Conservation (phyloP, 495 filamentous ascomycete genomes). For the Lophiostoma macrostomum region DNA sequence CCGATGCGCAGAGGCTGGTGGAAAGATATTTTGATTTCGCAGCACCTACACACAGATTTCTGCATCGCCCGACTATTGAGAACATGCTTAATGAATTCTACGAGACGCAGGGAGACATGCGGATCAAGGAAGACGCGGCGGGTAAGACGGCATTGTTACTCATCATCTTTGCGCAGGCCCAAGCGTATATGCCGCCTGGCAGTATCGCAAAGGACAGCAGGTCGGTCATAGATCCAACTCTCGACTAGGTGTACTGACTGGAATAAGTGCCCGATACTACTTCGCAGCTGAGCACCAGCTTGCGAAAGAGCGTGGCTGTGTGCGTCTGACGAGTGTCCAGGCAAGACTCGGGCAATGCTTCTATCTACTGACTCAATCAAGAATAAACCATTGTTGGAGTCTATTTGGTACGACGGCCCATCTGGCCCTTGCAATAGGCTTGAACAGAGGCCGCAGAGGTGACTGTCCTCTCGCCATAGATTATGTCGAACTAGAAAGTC, state of each 20-base stretch:
- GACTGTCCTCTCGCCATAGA: slow-evolving; percentile 13
- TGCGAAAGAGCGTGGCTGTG: slow-evolving; percentile 38
- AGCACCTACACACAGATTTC: slow-evolving; percentile 38
- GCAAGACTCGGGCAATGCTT: slow-evolving; percentile 43
- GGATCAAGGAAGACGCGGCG: slow-evolving; percentile 16
- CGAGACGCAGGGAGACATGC: slow-evolving; percentile 30
- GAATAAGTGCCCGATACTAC: slow-evolving; percentile 27
- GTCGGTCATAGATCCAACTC: background rate
- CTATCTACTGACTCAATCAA: slow-evolving; percentile 41
- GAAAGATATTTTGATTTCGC: slow-evolving; percentile 42
- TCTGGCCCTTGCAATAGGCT: slow-evolving; percentile 20
- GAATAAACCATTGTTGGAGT: slow-evolving; percentile 44
- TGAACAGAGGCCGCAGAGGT: slow-evolving; percentile 9
- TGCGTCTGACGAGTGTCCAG: slow-evolving; percentile 40
- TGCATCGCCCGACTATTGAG: slow-evolving; percentile 42
- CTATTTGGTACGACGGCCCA: slow-evolving; percentile 38
- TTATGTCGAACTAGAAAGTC: slow-evolving; percentile 39
- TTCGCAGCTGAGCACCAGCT: slow-evolving; percentile 41
- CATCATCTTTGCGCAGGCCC: slow-evolving; percentile 31
- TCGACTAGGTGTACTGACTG: background rate
- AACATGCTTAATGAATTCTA: slow-evolving; percentile 38
- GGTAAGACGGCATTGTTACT: slow-evolving; percentile 12
- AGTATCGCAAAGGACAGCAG: background rate
- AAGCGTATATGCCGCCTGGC: slow-evolving; percentile 14
- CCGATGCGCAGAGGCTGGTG: slow-evolving; percentile 33